Evolutionary conservation across 805 yeast species (phyloP), one percentile per base, ranked within the genome.

Genomic region (Isabelozyma rhagii): DNA sequence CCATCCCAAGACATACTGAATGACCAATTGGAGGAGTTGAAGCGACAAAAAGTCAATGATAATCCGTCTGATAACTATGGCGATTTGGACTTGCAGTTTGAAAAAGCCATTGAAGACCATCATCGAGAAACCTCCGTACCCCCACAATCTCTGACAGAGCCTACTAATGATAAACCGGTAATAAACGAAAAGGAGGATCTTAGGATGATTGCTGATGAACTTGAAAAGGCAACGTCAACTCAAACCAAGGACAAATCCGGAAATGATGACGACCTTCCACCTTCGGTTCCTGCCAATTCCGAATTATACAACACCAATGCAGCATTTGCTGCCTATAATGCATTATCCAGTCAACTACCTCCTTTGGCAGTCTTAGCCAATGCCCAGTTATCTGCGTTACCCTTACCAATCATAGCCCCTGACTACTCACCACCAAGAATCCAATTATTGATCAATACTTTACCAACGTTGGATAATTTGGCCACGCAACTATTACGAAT

Each of bases 401-500:
- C 89, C 2, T 63, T 84, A 46, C 77, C 82, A 3, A 61, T 83
- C 5, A 74, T 80, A 1, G 83, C 87, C 1, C 82, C 85, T 9
- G 79, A 74, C 41, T 69, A 76, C 53, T 64, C 82, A 25, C 82
- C 86, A 1, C 78, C 83, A 18, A 78, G 88, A 57, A 77, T 83
- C 15, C 90, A 86, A 60, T 70, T 87, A 40, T 70, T 84, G 28
- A 71, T 87, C 48, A 84, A 85, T 56, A 79, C 91, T 0, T 67
- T 91, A 41, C 92, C 96, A 0, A 79, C 89, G 1, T 68, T 92
- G 51, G 97, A 91, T 61, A 89, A 89, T 56, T 74, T 92, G 47
- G 82, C 97, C 0, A 81, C 91, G 1, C 97, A 92, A 62, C 72
- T 92, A 15, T 71, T 92, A 47, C 75, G 94, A 53, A 74, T 85